These are phyloP conservation scores for Blastobotrys elegans DNA, from an alignment of 1,139 yeast species.

Conservation along the genomic window DNA sequence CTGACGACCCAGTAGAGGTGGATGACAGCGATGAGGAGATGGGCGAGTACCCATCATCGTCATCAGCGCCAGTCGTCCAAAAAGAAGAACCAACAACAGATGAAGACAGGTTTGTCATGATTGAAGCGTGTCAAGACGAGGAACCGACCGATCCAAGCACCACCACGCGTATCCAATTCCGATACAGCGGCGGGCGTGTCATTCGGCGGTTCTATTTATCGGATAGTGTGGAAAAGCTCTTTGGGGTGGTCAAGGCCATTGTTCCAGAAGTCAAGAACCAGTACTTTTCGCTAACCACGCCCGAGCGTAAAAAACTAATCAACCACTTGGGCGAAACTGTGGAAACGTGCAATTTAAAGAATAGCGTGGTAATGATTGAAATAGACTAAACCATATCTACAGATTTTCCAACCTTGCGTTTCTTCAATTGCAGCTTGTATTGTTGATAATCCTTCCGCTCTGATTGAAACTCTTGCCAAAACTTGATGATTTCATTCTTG, in stretches of 20 bases:
- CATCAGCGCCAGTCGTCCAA: slow-evolving; percentile 1
- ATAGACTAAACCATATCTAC: slow-evolving; percentile 19
- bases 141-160: slow-evolving; percentile 56
- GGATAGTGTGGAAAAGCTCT: slow-evolving; percentile 59
- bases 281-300: slow-evolving; percentile 57
- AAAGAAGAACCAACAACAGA: slow-evolving; percentile 20
- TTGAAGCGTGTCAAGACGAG: slow-evolving; percentile 46
- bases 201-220: slow-evolving; percentile 62
- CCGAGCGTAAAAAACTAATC: slow-evolving; percentile 61
- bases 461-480: not conserved
- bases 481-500: slow-evolving; percentile 3
- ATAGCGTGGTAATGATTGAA: slow-evolving; percentile 77
- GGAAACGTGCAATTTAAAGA: slow-evolving; percentile 72
- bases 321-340: slow-evolving; percentile 55
- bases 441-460: slow-evolving; percentile 2
- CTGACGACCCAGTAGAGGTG: slow-evolving; percentile 13
- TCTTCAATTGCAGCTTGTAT: slow-evolving; percentile 1
- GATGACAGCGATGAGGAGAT: slow-evolving; percentile 6
- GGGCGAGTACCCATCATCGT: not conserved
- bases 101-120: slow-evolving; percentile 40
- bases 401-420: not conserved
- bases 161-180: slow-evolving; percentile 76
- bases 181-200: slow-evolving; percentile 73
- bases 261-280: slow-evolving; percentile 48
- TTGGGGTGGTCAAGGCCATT: slow-evolving; percentile 50